Evolutionary conservation across 2,329 filamentous ascomycete species (phyloP).

Genomic region (Mycosphaerella sp.): DNA sequence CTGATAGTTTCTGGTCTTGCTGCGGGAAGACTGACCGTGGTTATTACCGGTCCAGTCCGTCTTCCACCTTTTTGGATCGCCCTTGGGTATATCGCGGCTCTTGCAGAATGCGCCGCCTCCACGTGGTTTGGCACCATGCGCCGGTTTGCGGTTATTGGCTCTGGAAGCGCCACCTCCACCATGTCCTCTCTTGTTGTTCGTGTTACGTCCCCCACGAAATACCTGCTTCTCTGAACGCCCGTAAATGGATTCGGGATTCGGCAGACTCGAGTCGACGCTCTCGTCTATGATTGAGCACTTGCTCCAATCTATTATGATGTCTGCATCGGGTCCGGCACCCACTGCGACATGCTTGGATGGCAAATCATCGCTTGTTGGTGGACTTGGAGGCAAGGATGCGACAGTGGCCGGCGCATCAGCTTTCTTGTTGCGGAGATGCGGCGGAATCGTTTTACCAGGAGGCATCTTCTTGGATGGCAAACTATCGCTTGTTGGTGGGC

Average conservation of each 20-base stretch:
- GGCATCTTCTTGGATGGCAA: neutral
- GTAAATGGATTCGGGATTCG: conserved; percentile 7
- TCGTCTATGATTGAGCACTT: neutral
- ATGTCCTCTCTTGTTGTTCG: neutral
- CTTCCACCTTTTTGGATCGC: conserved; percentile 20
- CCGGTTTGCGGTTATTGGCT: neutral
- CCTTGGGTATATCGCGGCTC: conserved; percentile 16
- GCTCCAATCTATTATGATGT: neutral
- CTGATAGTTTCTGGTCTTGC: neutral
- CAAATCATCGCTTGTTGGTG: neutral
- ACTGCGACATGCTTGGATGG: neutral
- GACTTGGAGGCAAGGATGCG: neutral
- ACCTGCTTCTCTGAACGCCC: neutral
- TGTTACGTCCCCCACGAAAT: neutral
- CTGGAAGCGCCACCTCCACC: neutral
- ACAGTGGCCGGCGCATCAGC: neutral
- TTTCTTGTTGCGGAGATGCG: conserved; percentile 9
- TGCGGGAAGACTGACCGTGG: neutral
- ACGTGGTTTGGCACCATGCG: conserved; percentile 4
- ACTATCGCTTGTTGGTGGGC: neutral
- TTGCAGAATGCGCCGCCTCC: conserved; percentile 10
- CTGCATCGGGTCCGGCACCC: neutral
- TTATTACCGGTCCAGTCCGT: conserved; percentile 12
- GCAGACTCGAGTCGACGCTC: conserved; percentile 6
- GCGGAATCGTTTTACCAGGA: conserved; percentile 1